Evolutionary conservation across 2,329 filamentous ascomycete genomes (phyloP).

Genomic region (Colletotrichum sp.): DNA sequence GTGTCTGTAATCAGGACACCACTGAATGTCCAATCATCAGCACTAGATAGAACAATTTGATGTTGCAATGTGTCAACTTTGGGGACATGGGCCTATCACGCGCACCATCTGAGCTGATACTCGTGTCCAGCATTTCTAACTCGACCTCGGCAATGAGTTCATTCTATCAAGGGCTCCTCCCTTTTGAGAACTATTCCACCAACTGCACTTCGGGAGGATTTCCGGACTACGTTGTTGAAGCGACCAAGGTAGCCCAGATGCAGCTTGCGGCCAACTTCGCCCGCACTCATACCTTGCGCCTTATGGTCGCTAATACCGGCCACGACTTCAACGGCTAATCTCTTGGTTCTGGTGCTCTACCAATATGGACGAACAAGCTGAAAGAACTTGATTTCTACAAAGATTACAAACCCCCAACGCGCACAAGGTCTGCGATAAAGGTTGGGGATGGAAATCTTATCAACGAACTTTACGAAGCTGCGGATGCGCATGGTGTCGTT

Average conservation of each 20-base stretch:
- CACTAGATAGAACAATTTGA: background rate
- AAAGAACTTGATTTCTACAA: constrained; percentile 44
- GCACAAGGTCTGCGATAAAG: constrained; percentile 55
- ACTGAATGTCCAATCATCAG: constrained; percentile 30
- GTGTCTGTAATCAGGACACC: constrained; percentile 28
- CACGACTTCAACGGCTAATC: constrained; percentile 38
- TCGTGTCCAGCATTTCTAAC: constrained; percentile 22
- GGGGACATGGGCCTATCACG: background rate
- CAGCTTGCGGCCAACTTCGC: constrained; percentile 53
- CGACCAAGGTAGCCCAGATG: constrained; percentile 35
- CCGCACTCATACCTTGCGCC: constrained; percentile 48
- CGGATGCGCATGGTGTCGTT: constrained; percentile 46
- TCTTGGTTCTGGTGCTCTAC: constrained; percentile 37
- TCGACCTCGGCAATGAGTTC: constrained; percentile 25
- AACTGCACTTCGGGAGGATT: background rate
- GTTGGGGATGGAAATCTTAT: constrained; percentile 58
- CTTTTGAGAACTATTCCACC: background rate
- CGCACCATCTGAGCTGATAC: constrained; percentile 12
- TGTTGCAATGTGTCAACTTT: background rate
- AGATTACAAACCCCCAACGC: constrained; percentile 40
- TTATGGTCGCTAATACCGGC: constrained; percentile 52
- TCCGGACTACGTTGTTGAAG: background rate
- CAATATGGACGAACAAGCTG: constrained; percentile 41
- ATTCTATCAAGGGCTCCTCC: constrained; percentile 20
- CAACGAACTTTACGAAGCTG: constrained; percentile 54